phyloP scores from a whole-genome alignment of 139 green algal genomes.

The Desmodesmus armatus region DNA sequence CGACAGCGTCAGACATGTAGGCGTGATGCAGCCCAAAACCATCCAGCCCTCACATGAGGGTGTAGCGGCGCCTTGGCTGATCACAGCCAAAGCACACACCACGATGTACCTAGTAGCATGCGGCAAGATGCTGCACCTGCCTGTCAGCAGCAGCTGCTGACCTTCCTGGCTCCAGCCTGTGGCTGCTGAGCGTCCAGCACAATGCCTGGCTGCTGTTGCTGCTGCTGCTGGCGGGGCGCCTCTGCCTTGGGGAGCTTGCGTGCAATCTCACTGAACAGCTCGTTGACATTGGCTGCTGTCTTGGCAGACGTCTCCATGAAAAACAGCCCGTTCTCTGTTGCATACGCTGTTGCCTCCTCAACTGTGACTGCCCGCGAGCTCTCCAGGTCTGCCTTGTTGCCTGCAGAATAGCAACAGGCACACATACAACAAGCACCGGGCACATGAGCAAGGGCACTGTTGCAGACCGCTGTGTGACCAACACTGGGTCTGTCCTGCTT shows the following conservation, averaged over 20 bases:
- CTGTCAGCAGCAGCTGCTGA: slow-evolving; percentile 33
- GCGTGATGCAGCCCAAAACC: no score
- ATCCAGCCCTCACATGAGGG: no score
- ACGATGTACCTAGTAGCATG: no score
- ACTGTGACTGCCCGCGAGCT: slow-evolving; percentile 67
- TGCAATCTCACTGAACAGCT: slow-evolving; percentile 88
- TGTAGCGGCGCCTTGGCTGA: no score
- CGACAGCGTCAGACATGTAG: no score
- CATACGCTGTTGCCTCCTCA: slow-evolving; percentile 86
- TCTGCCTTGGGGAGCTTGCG: slow-evolving; percentile 68
- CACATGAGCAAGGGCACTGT: no score
- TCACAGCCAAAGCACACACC: no score
- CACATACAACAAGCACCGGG: no score
- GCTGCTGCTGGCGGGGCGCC: slow-evolving; percentile 34
- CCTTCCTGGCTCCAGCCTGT: slow-evolving; percentile 34
- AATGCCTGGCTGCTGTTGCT: slow-evolving; percentile 39
- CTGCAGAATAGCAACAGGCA: slow-evolving; percentile 58
- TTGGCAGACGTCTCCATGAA: slow-evolving; percentile 95
- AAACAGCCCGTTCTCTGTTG: slow-evolving; percentile 86
- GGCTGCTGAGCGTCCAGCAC: slow-evolving; percentile 41
- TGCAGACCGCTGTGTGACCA: no score
- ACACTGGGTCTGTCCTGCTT: no score
- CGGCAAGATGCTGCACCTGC: background rate
- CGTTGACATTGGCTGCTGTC: slow-evolving; percentile 87
- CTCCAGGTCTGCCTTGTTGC: slow-evolving; percentile 97